These are phyloP conservation scores for Aspergillus oerlinghausenensis DNA, from an alignment of 2,329 filamentous ascomycete species.

Conservation along the genomic window DNA sequence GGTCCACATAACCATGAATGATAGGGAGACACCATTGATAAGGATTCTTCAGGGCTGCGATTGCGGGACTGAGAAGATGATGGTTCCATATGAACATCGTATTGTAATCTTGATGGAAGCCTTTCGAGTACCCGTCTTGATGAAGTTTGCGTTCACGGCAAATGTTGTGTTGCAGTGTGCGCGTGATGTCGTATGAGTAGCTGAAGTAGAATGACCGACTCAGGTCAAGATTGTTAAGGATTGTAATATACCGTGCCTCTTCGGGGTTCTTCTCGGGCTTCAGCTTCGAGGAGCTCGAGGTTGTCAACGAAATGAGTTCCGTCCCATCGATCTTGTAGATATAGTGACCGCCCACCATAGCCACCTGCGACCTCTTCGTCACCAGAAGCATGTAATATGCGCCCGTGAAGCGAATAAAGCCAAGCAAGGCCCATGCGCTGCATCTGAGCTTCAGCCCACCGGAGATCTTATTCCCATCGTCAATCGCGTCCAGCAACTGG, in stretches of 20 bases:
- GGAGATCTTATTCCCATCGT: constrained; percentile 87
- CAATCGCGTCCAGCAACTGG: constrained; percentile 86
- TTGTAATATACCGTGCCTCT: constrained; percentile 81
- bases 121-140: constrained; percentile 57
- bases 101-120: constrained; percentile 75
- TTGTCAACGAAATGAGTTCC: constrained; percentile 81
- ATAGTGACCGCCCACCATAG: constrained; percentile 93
- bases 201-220: constrained; percentile 96
- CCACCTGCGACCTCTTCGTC: constrained; percentile 91
- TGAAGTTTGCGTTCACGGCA: constrained; percentile 70
- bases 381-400: constrained; percentile 96
- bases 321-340: constrained; percentile 94
- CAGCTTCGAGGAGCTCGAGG: constrained; percentile 60
- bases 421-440: constrained; percentile 87
- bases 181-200: constrained; percentile 94
- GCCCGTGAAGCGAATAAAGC: constrained; percentile 93
- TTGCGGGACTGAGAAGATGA: constrained; percentile 75
- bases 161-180: constrained; percentile 88
- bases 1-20: constrained; percentile 93
- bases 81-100: constrained; percentile 99
- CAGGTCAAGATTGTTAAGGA: constrained; percentile 85
- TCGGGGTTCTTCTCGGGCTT: constrained; percentile 82
- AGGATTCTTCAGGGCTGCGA: constrained; percentile 65
- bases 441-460: constrained; percentile 87
- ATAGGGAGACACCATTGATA: constrained; percentile 96